A percentile compares a stretch with the other conserved stretches of the same genome.
Conservation (phyloP, 768 basidiomycete species). For the Jaapia argillacea region DNA sequence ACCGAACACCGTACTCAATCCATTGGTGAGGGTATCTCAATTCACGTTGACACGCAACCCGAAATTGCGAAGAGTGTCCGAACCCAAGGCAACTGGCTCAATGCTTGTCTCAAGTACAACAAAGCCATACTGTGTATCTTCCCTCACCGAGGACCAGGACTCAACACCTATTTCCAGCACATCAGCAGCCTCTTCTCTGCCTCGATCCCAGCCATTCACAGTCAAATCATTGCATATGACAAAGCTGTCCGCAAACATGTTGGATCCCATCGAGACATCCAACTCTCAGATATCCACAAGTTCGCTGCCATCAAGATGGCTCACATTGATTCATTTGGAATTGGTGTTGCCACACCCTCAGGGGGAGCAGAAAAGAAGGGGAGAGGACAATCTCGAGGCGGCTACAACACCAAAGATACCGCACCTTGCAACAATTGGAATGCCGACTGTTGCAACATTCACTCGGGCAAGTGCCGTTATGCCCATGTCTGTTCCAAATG, state of each 20-base stretch:
- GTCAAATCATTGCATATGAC: conserved; percentile 21
- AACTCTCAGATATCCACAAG: conserved; percentile 14
- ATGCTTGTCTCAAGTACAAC: conserved; percentile 11
- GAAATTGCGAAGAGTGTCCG: conserved; percentile 10
- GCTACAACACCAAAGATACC: neutral
- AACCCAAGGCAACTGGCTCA: conserved; percentile 14
- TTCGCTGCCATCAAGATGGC: conserved; percentile 7
- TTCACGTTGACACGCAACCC: conserved; percentile 6
- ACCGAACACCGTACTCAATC: conserved; percentile 7
- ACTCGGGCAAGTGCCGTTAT: conserved; percentile 11
- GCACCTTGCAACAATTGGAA: conserved; percentile 17
- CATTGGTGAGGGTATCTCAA: conserved; percentile 11
- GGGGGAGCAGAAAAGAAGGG: no score
- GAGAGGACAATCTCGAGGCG: neutral
- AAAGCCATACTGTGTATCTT: conserved; percentile 15
- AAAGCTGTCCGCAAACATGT: conserved; percentile 17
- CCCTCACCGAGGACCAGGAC: conserved; percentile 16
- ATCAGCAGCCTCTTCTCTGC: conserved; percentile 16
- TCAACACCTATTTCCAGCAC: conserved; percentile 16
- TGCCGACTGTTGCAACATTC: conserved; percentile 5
- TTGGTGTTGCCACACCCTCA: no score
- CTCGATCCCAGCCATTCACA: conserved; percentile 4
- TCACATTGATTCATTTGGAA: conserved; percentile 1
- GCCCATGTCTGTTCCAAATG: conserved; percentile 15
- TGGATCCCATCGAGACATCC: conserved; percentile 6